Conservation (phyloP, 1,139 yeast genomes). For the Chernovozyma sophiae-reginae region DNA sequence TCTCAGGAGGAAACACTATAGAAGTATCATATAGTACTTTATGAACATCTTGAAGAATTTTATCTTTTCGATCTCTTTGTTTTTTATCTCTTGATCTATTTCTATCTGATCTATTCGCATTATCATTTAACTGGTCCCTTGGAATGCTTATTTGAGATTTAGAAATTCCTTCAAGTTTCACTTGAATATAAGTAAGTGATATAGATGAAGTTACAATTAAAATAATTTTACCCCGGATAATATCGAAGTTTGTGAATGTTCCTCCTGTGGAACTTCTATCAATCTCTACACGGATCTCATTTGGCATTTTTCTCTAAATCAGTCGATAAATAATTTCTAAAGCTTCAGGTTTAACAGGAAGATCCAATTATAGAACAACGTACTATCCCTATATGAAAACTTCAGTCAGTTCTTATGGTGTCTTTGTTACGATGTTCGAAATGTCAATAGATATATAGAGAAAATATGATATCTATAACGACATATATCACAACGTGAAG, state of each 20-base stretch:
- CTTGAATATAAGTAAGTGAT: constrained; percentile 48
- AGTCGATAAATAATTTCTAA: too few relatives aligned
- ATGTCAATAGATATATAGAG: too few relatives aligned
- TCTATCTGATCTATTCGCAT: not conserved
- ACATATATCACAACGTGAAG: too few relatives aligned
- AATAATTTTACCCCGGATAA: constrained; percentile 43
- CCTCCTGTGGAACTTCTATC: constrained; percentile 35
- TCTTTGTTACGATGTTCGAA: too few relatives aligned
- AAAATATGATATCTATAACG: too few relatives aligned
- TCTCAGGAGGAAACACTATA: constrained; percentile 60
- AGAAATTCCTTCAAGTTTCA: constrained; percentile 57
- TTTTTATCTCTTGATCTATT: constrained; percentile 12
- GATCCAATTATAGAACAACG: too few relatives aligned
- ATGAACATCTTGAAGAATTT: constrained; percentile 43
- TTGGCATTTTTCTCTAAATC: constrained; percentile 5
- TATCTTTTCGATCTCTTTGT: constrained; percentile 17
- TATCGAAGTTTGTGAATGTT: constrained; percentile 51
- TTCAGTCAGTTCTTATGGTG: too few relatives aligned
- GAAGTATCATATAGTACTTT: constrained; percentile 51
- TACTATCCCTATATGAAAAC: too few relatives aligned
- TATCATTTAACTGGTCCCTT: constrained; percentile 6
- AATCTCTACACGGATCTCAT: constrained; percentile 34
- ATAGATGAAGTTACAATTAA: constrained; percentile 45
- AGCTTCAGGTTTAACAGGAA: too few relatives aligned
- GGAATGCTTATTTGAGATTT: constrained; percentile 34